phyloP scores from a whole-genome alignment of 352 stramenopile genomes.

The Phytophthora ramorum region DNA sequence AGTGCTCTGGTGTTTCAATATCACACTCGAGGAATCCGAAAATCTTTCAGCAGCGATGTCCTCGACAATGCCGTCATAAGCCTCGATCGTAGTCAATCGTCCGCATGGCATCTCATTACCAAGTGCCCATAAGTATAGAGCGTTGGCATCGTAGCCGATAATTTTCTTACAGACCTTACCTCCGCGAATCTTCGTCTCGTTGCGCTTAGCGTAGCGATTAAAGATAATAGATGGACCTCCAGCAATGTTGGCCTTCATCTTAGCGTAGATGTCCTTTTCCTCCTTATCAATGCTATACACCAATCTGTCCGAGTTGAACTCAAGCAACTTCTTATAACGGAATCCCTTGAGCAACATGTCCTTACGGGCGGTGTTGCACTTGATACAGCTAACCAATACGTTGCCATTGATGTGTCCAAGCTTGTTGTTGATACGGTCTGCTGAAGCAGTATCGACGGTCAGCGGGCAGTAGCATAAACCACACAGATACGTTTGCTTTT shows the following conservation, averaged over 20 bases:
- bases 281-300: constrained; percentile 1
- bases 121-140: constrained; percentile 5
- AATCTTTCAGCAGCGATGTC: constrained; percentile 19
- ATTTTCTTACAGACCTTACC: constrained; percentile 18
- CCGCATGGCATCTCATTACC: constrained; percentile 46
- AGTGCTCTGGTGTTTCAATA: not conserved
- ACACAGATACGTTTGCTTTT: constrained; percentile 31
- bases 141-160: constrained; percentile 25
- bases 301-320: constrained; percentile 13
- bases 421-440: constrained; percentile 22
- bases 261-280: constrained; percentile 18
- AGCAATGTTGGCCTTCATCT: constrained; percentile 12
- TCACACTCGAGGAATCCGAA: constrained; percentile 2
- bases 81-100: constrained; percentile 3
- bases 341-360: constrained; percentile 21
- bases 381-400: constrained; percentile 25
- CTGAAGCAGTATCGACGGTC: constrained; percentile 28
- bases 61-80: not conserved
- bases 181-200: constrained; percentile 14
- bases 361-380: constrained; percentile 4
- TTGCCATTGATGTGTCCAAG: constrained; percentile 7
- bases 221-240: constrained; percentile 8
- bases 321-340: constrained; percentile 19
- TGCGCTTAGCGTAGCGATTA: not conserved
- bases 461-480: constrained; percentile 24